phyloP scores from a whole-genome alignment of 164 flowering plant genomes.

The Dillenia suffruticosa region DNA sequence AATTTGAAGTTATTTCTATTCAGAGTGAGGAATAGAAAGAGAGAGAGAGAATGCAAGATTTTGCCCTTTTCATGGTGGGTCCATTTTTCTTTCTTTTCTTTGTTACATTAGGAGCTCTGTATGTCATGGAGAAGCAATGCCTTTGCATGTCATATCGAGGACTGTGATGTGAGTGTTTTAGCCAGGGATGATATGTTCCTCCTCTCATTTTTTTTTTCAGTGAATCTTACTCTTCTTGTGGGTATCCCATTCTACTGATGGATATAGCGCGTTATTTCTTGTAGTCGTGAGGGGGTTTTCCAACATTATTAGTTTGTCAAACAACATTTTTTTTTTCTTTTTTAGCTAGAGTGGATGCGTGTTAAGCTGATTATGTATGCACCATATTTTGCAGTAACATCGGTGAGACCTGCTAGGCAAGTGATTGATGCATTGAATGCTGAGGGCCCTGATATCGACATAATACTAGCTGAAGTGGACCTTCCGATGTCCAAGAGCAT shows the following conservation, averaged over 20 bases:
- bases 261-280: neutral
- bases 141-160: too few species aligned
- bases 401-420: slow-evolving; percentile 91
- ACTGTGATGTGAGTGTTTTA: too few species aligned
- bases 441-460: slow-evolving; percentile 89
- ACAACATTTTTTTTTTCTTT: too few species aligned
- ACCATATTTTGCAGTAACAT: slow-evolving; percentile 56
- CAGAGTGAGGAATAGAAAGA: too few species aligned
- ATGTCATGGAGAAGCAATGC: neutral
- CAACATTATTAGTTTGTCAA: neutral
- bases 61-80: neutral
- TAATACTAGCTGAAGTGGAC: slow-evolving; percentile 91
- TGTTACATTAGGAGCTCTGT: neutral
- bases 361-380: slow-evolving; percentile 6
- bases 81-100: neutral
- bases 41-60: too few species aligned
- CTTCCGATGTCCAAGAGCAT: slow-evolving; percentile 90
- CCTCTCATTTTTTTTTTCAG: neutral
- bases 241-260: neutral
- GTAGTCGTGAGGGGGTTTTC: neutral
- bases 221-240: neutral
- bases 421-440: slow-evolving; percentile 98
- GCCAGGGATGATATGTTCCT: neutral
- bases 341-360: neutral
- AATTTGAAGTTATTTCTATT: too few species aligned